Percentiles rank a stretch among this genome's conserved stretches.
Evolutionary conservation across 495 filamentous ascomycete species (phyloP).

Genomic region (Podospora appendiculata): DNA sequence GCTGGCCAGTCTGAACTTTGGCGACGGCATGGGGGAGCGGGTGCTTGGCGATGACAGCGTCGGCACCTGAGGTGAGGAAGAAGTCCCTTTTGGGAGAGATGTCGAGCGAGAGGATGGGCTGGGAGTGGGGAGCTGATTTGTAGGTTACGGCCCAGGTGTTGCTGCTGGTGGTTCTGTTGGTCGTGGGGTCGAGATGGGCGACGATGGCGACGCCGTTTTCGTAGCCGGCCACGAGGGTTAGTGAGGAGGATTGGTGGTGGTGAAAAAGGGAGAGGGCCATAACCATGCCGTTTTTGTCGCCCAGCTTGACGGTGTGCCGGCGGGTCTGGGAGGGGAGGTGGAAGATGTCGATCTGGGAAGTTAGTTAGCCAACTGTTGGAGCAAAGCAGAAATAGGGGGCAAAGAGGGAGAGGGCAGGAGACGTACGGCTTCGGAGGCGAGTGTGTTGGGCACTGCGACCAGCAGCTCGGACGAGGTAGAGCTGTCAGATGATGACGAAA

Average conservation of each 20-base stretch:
- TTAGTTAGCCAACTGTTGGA: background rate
- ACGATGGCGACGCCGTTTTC: slow-evolving; percentile 75
- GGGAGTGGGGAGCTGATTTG: slow-evolving; percentile 55
- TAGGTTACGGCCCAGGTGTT: too few species aligned
- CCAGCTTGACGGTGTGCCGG: slow-evolving; percentile 53
- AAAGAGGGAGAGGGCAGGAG: background rate
- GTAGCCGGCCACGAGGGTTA: slow-evolving; percentile 66
- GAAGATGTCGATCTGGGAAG: slow-evolving; percentile 68
- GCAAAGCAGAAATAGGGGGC: background rate
- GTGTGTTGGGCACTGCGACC: slow-evolving; percentile 68
- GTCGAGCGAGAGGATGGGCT: slow-evolving; percentile 79
- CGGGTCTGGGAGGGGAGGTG: slow-evolving; percentile 68
- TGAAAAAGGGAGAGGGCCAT: slow-evolving; percentile 70
- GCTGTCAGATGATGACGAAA: slow-evolving; percentile 2
- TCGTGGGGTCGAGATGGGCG: slow-evolving; percentile 20
- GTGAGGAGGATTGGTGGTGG: slow-evolving; percentile 26
- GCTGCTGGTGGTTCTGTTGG: too few species aligned
- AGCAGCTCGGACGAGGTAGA: slow-evolving; percentile 34
- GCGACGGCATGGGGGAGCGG: slow-evolving; percentile 28
- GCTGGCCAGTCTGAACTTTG: background rate
- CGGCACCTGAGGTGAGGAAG: slow-evolving; percentile 80
- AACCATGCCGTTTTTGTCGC: slow-evolving; percentile 74
- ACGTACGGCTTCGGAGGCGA: slow-evolving; percentile 64
- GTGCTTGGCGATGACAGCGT: slow-evolving; percentile 45
- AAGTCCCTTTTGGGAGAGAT: slow-evolving; percentile 47